Conservation (phyloP, 176 grass and related monocot species). For the Lolium multiflorum region DNA sequence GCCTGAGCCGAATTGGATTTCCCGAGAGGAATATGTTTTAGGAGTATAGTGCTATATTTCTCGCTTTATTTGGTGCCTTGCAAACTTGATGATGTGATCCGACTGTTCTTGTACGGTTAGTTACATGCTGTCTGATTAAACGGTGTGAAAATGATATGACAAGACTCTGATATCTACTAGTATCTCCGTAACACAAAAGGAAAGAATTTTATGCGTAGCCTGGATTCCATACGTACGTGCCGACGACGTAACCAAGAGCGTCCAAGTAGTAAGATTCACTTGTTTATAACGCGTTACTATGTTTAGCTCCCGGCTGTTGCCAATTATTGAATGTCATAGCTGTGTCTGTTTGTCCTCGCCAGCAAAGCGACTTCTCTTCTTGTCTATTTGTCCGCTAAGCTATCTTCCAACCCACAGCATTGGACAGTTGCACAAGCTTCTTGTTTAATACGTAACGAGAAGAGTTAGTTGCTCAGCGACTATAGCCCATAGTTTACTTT, state of each 20-base stretch:
- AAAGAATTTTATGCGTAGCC: not conserved
- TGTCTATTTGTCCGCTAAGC: conserved; percentile 47
- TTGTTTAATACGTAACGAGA: not conserved
- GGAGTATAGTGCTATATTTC: too few species aligned
- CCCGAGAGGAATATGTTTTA: too few species aligned
- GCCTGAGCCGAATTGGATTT: too few species aligned
- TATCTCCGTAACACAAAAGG: not conserved
- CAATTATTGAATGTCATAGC: conserved; percentile 33
- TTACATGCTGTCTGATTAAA: not conserved
- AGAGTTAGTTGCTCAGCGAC: conserved; percentile 31
- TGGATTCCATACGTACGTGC: not conserved
- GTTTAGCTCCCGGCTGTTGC: not conserved
- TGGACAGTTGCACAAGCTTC: conserved; percentile 30
- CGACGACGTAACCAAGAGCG: too few species aligned
- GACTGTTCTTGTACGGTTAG: not conserved
- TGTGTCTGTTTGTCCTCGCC: conserved; percentile 35
- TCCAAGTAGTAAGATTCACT: conserved; percentile 21
- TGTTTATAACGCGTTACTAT: not conserved
- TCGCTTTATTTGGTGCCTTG: not conserved
- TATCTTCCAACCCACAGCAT: conserved; percentile 21
- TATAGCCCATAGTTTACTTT: not conserved
- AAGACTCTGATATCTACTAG: not conserved
- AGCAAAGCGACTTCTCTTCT: conserved; percentile 46
- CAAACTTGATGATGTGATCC: not conserved
- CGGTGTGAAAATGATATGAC: not conserved